These are phyloP conservation scores for Plasmopara muralis DNA, from an alignment of 352 stramenopile species.

Conservation along the genomic window DNA sequence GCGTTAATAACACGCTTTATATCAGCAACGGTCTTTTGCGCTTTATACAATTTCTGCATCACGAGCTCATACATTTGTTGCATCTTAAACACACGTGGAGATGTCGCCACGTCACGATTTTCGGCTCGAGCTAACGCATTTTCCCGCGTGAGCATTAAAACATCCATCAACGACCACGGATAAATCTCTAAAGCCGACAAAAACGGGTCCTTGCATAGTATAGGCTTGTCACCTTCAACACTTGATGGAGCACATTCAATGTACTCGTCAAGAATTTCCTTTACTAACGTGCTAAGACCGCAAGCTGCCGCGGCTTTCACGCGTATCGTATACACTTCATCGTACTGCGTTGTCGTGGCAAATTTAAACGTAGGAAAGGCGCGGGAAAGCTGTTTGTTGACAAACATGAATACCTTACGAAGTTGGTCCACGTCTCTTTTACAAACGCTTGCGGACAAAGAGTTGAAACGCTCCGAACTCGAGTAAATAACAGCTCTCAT, in stretches of 20 bases:
- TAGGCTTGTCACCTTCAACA: conserved; percentile 21
- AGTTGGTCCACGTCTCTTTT: conserved; percentile 39
- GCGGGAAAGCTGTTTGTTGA: conserved; percentile 49
- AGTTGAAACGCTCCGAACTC: conserved; percentile 49
- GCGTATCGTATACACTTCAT: conserved; percentile 52
- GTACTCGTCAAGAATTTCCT: conserved; percentile 62
- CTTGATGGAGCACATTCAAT: conserved; percentile 20
- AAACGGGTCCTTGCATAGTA: conserved; percentile 27
- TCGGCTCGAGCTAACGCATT: conserved; percentile 31
- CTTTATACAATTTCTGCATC: conserved; percentile 20
- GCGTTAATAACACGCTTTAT: conserved; percentile 13
- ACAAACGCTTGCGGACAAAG: conserved; percentile 33
- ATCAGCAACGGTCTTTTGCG: conserved; percentile 13
- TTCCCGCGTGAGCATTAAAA: conserved; percentile 41
- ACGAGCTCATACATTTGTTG: conserved; percentile 34
- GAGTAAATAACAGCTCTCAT: conserved; percentile 64
- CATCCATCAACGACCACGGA: conserved; percentile 43
- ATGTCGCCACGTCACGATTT: conserved; percentile 35
- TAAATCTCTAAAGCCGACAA: conserved; percentile 48
- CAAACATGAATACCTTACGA: conserved; percentile 45
- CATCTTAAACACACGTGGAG: conserved; percentile 41
- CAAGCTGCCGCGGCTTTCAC: conserved; percentile 51
- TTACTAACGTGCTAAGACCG: conserved; percentile 34
- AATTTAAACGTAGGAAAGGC: conserved; percentile 52
- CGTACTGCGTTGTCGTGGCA: conserved; percentile 33